Base-by-base conservation (phyloP, 148 eudicot genomes). In the Dysphania ambrosioides region DNA sequence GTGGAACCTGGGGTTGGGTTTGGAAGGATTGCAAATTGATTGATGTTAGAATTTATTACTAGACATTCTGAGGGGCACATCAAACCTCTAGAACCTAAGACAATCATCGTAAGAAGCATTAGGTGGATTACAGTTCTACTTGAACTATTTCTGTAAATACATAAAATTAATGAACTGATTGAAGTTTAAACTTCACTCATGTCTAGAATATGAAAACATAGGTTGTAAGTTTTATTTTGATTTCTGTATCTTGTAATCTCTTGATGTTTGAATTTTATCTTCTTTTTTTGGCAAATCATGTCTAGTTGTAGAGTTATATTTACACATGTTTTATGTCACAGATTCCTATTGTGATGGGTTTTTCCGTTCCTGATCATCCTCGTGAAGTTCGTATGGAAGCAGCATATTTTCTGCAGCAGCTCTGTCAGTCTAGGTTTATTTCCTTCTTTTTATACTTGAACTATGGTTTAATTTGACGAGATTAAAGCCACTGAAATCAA, bases 341-440 rank as follows among this genome's bases (percentile, higher is more conserved):
- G 99, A 85, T 95, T 69, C 99, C 99, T 44, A 85, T 88, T 49
- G 92, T 92, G 61, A 95, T 95, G 97, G 77, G 93, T 62, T 95
- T 95, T 81, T 92, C 97, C 6, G 87, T 81, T 55, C 89, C 96
- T 80, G 97, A 95, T 72, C 91, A 89, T 78, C 96, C 99, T 73
- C 87, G 91, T n/a, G 99, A 95, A 82, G 86, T 95, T 76, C 97
- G 99, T 59, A 83, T 90, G 92, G 96, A 95, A 87, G 96, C 99
- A 68, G 99, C 99, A 73, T 92, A 84, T 77, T 95, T 95, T 78
- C 81, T 95, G 73, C 99, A 95, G 85, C 99, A 95, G 80, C 91
- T 95, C 61, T 95, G 97, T 71, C 99, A 90, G 80, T 95, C 97
- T 51, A 95, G 99, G 99, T 90, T 38, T 67, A 34, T 18, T 56